Base-by-base conservation (phyloP, 805 yeast genomes). In the Starmerella asiatica region DNA sequence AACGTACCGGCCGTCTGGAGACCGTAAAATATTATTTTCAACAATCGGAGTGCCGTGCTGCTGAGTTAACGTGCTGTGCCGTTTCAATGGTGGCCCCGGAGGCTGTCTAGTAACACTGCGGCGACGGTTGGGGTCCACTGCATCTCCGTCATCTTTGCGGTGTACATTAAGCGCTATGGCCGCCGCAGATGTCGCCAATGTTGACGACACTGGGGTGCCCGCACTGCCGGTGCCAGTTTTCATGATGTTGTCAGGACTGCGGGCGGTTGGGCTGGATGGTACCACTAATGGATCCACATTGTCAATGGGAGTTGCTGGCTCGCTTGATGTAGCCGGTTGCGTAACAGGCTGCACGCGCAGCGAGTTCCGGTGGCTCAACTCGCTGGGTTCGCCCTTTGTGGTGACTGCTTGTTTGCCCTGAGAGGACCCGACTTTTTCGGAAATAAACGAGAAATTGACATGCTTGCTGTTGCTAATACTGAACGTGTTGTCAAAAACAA, bases 401-500 rank as follows among this genome's bases (percentile, higher is more conserved):
- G n/a, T 11, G 16, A n/a, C 31, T 7, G n/a, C 8, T 17, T 7
- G 31, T 15, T 28, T 17, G 15, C 16, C 7, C 17, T 17, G 37
- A 16, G 4, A 14, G 31, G 37, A 11, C 26, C 9, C 9, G 9
- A 23, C 9, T 11, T 29, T 37, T 20, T 37, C 48, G 29, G 38
- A 29, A 30, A 34, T 41, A 37, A 44, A 39, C 29, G 47, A 70
- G 58, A 85, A 85, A 41, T 76, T 64, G 1, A 88, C 75, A 44
- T 79, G 83, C 58, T 88, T 91, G 34, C 84, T 76, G 18, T 76
- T 78, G 24, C 79, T 82, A 53, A 81, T 84, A 24, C 94, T 79
- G 51, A 85, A 83, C 0, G 94, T 79, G 61, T 88, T 88, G 60
- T 88, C 97, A 54, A 88, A 79, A 20, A 91, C 78, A 56, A 88